These are phyloP conservation scores for Globisporangium megalacanthum DNA, from an alignment of 352 stramenopile species.

Conservation along the genomic window DNA sequence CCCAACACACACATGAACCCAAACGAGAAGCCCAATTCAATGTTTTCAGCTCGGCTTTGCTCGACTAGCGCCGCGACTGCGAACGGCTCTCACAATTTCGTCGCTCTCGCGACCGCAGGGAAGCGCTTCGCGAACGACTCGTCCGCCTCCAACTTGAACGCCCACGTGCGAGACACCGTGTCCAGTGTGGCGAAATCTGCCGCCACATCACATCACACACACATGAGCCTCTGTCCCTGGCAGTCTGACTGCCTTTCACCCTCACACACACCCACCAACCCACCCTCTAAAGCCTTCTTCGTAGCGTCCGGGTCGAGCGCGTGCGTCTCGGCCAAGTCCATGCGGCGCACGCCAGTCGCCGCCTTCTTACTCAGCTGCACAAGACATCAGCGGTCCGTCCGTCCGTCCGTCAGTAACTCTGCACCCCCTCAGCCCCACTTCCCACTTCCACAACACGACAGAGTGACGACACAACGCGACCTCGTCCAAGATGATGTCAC, in stretches of 20 bases:
- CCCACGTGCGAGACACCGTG: conserved; percentile 37
- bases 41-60: too few species aligned
- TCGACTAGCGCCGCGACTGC: too few species aligned
- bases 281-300: conserved; percentile 48
- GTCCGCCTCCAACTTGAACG: conserved; percentile 41
- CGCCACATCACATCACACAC: not conserved
- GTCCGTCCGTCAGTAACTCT: too few species aligned
- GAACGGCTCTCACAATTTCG: conserved; percentile 35
- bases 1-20: too few species aligned
- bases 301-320: conserved; percentile 28
- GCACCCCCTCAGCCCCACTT: too few species aligned
- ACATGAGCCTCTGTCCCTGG: too few species aligned
- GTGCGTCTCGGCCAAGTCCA: conserved; percentile 38
- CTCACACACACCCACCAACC: too few species aligned
- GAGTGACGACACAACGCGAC: conserved; percentile 12
- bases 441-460: not conserved
- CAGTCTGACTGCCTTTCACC: too few species aligned
- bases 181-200: conserved; percentile 49
- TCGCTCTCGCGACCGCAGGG: conserved; percentile 34
- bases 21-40: too few species aligned
- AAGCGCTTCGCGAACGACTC: conserved; percentile 50
- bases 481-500: conserved; percentile 49
- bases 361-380: conserved; percentile 30
- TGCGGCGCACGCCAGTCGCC: conserved; percentile 31
- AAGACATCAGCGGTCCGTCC: too few species aligned